These are phyloP conservation scores for Claviceps sp. DNA, from an alignment of 2,329 filamentous ascomycete genomes.

Conservation along the genomic window DNA sequence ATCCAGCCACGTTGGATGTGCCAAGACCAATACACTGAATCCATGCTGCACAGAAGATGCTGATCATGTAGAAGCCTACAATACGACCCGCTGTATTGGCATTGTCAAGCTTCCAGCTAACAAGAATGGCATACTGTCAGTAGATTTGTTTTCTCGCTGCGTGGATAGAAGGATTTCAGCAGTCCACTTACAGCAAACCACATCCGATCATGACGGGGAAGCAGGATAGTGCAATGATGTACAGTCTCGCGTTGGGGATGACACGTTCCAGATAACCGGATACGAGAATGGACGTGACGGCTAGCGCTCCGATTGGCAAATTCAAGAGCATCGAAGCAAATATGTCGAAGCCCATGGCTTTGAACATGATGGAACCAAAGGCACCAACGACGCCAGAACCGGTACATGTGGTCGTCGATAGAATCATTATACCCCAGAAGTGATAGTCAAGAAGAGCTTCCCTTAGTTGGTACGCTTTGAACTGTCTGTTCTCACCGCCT, in stretches of 20 bases:
- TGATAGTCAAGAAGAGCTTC: slow-evolving; percentile 16
- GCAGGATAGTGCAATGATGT: slow-evolving; percentile 14
- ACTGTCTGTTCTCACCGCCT: slow-evolving; percentile 13
- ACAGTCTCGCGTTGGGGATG: slow-evolving; percentile 13
- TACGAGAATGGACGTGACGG: slow-evolving; percentile 17
- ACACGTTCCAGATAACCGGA: slow-evolving; percentile 16
- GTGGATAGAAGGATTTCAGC: neutral
- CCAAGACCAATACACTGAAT: slow-evolving; percentile 18
- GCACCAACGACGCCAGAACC: slow-evolving; percentile 17
- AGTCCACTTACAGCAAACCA: slow-evolving; percentile 13
- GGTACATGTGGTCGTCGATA: slow-evolving; percentile 17
- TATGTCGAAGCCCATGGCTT: slow-evolving; percentile 20
- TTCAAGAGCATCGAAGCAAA: slow-evolving; percentile 21
- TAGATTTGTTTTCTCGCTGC: neutral
- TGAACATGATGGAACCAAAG: slow-evolving; percentile 20
- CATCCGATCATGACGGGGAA: slow-evolving; percentile 18
- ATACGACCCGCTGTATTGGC: slow-evolving; percentile 13
- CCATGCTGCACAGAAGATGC: slow-evolving; percentile 18
- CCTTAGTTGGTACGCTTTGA: slow-evolving; percentile 15
- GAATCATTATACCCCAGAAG: slow-evolving; percentile 15
- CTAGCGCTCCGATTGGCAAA: slow-evolving; percentile 10
- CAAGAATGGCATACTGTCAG: neutral
- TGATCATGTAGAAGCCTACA: slow-evolving; percentile 17
- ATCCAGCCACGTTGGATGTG: slow-evolving; percentile 20
- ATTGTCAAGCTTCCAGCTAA: slow-evolving; percentile 13